These are phyloP conservation scores for Neurospora sp. DNA, from an alignment of 495 filamentous ascomycete genomes.

Conservation along the genomic window DNA sequence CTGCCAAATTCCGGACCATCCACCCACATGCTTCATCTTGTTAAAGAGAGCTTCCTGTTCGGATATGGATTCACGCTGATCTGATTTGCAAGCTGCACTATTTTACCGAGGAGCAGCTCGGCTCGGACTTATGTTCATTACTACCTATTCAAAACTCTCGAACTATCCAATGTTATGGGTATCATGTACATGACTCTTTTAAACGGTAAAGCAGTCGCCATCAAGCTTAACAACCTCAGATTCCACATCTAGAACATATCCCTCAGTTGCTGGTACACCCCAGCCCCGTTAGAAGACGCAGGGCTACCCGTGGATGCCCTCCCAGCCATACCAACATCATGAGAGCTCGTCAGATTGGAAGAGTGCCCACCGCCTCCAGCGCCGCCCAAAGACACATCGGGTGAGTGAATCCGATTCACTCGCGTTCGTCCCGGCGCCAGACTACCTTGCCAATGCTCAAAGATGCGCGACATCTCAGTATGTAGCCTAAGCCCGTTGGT, in stretches of 20 bases:
- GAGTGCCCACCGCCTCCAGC: neutral
- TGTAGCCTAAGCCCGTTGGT: conserved; percentile 31
- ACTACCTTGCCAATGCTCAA: conserved; percentile 15
- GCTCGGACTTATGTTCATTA: neutral
- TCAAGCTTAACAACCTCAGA: neutral
- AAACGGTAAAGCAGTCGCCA: neutral
- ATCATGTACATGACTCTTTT: neutral
- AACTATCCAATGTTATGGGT: neutral
- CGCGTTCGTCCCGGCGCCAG: conserved; percentile 16
- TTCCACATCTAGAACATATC: conserved; percentile 18
- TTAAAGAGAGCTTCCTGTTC: neutral
- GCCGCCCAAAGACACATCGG: neutral
- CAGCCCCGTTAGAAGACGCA: neutral
- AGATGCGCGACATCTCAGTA: conserved; percentile 37
- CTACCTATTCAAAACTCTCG: neutral
- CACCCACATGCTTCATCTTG: neutral
- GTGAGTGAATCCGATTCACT: conserved; percentile 10
- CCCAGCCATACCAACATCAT: neutral
- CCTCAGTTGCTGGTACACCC: conserved; percentile 22
- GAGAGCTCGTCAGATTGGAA: neutral
- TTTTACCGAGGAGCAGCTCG: neutral
- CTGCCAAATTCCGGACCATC: neutral
- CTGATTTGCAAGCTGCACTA: neutral
- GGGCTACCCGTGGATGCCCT: conserved; percentile 1
- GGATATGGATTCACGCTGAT: neutral